phyloP scores from a whole-genome alignment of 2,329 filamentous ascomycete species.

The Talaromyces sp. region DNA sequence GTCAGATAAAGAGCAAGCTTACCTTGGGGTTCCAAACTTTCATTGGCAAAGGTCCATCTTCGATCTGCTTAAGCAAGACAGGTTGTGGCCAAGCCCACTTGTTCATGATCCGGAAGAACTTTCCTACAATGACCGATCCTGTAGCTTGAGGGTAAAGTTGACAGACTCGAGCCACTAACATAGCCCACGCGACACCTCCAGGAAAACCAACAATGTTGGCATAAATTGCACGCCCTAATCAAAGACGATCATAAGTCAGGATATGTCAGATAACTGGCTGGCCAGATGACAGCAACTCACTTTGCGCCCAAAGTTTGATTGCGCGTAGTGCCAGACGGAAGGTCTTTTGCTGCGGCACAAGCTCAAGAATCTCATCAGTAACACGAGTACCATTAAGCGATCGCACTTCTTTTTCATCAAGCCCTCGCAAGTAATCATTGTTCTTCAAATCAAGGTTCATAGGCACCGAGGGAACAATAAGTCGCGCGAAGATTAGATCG shows the following conservation, averaged over 20 bases:
- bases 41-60: constrained; percentile 77
- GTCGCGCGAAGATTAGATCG: constrained; percentile 85
- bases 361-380: constrained; percentile 84
- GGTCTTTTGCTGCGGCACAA: constrained; percentile 86
- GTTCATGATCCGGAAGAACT: constrained; percentile 91
- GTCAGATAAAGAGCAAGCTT: constrained; percentile 26
- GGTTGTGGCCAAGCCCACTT: constrained; percentile 94
- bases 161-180: constrained; percentile 93
- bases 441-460: constrained; percentile 76
- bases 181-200: constrained; percentile 96
- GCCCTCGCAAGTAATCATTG: constrained; percentile 78
- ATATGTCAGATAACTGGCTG: not conserved
- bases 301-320: constrained; percentile 95
- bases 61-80: constrained; percentile 85
- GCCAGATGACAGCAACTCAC: constrained; percentile 35
- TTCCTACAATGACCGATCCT: constrained; percentile 82
- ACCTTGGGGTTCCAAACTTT: constrained; percentile 94
- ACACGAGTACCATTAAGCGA: constrained; percentile 94
- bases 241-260: constrained; percentile 2
- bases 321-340: constrained; percentile 88
- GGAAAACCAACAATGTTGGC: constrained; percentile 96
- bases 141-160: constrained; percentile 94
- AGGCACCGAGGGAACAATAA: constrained; percentile 72
- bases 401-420: constrained; percentile 83
- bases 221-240: constrained; percentile 76